A percentile compares a stretch with the other conserved stretches of the same genome.
These are phyloP conservation scores for Atkinsonella hypoxylon DNA, from an alignment of 2,329 filamentous ascomycete genomes.

Conservation along the genomic window DNA sequence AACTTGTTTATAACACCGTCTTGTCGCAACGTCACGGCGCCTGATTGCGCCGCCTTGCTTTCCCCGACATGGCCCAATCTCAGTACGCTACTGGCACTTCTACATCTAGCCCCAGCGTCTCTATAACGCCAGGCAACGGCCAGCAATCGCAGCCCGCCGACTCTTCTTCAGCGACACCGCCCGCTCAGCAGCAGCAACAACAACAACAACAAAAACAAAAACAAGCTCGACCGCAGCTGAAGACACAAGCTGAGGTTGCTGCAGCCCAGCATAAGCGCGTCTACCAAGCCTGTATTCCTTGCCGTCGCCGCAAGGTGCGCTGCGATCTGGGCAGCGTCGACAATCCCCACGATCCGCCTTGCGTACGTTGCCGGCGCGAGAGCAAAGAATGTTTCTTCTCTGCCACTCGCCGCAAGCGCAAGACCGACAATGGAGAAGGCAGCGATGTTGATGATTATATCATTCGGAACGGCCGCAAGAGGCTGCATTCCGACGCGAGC, in stretches of 20 bases:
- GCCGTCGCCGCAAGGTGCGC: constrained; percentile 48
- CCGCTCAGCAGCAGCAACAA: constrained; percentile 6
- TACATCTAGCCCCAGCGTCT: constrained; percentile 10
- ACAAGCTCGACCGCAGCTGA: constrained; percentile 8
- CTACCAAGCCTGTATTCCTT: constrained; percentile 52
- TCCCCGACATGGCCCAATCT: constrained; percentile 11
- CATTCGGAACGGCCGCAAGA: constrained; percentile 61
- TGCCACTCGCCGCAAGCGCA: constrained; percentile 84
- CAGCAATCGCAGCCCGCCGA: constrained; percentile 4
- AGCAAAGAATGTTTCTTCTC: constrained; percentile 97
- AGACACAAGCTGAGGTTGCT: constrained; percentile 5
- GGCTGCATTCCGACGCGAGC: constrained; percentile 37
- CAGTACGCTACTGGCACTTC: constrained; percentile 10
- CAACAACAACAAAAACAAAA: constrained; percentile 8
- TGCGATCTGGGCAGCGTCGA: constrained; percentile 67
- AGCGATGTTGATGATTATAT: constrained; percentile 53
- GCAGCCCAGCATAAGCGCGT: constrained; percentile 39
- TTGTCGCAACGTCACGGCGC: constrained; percentile 6
- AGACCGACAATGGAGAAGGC: constrained; percentile 48
- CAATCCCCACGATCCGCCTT: constrained; percentile 87
- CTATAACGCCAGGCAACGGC: constrained; percentile 8
- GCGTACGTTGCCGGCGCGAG: constrained; percentile 85
- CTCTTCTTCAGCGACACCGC: constrained; percentile 3
- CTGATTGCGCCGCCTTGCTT: constrained; percentile 4
- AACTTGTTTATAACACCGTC: constrained; percentile 8